These are phyloP conservation scores for Juglanconis oblonga DNA, from an alignment of 2,329 filamentous ascomycete species.

Conservation along the genomic window DNA sequence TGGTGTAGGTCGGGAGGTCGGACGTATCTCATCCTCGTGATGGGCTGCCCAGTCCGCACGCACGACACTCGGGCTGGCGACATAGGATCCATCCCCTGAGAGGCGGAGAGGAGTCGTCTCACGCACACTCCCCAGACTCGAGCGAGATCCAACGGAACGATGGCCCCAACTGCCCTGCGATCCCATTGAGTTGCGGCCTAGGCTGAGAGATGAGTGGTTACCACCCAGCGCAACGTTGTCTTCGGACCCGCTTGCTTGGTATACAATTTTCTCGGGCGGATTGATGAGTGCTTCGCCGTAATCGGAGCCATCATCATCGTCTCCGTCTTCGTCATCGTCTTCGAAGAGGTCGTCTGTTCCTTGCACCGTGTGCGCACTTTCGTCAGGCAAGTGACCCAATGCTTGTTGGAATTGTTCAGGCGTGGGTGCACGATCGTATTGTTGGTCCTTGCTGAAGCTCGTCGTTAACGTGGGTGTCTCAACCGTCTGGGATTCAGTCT, in stretches of 20 bases:
- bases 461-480: background rate
- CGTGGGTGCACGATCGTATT: background rate
- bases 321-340: slow-evolving; percentile 16
- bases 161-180: slow-evolving; percentile 10
- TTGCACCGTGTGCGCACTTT: slow-evolving; percentile 30
- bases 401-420: background rate
- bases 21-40: slow-evolving; percentile 11
- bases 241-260: slow-evolving; percentile 5
- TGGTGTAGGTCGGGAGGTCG: slow-evolving; percentile 16
- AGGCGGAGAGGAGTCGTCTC: slow-evolving; percentile 11
- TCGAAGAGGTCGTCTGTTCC: slow-evolving; percentile 35
- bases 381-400: slow-evolving; percentile 14
- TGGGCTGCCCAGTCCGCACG: slow-evolving; percentile 16
- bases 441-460: background rate
- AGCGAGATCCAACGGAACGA: background rate
- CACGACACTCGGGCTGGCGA: slow-evolving; percentile 11
- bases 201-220: slow-evolving; percentile 4
- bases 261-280: slow-evolving; percentile 2
- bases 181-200: background rate
- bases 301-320: slow-evolving; percentile 6
- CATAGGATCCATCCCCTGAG: slow-evolving; percentile 6
- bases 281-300: slow-evolving; percentile 9
- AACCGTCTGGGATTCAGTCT: background rate
- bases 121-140: slow-evolving; percentile 9
- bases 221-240: slow-evolving; percentile 2